phyloP scores from a whole-genome alignment of 2,329 filamentous ascomycete species.

The Arthrobotrys entomopaga region DNA sequence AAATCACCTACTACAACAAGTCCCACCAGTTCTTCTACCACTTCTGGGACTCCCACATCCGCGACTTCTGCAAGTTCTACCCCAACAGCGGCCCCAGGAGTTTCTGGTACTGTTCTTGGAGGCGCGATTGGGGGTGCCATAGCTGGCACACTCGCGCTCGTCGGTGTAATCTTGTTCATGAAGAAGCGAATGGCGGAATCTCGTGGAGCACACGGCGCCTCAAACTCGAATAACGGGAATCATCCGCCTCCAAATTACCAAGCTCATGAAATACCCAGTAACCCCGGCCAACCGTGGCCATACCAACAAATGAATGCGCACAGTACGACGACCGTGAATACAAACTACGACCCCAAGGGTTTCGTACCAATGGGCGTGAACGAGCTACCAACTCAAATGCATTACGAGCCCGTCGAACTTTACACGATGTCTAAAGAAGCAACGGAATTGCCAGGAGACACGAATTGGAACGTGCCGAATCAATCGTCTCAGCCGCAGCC shows the following conservation, averaged over 20 bases:
- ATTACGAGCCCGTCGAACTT: conserved; percentile 42
- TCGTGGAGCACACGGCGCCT: conserved; percentile 21
- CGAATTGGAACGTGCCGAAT: conserved; percentile 22
- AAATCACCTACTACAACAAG: conserved; percentile 14
- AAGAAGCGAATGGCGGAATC: conserved; percentile 38
- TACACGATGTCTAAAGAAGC: conserved; percentile 28
- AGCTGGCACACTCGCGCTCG: conserved; percentile 43
- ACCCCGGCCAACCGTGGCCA: conserved; percentile 34
- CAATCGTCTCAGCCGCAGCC: conserved; percentile 22
- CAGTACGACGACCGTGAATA: conserved; percentile 38
- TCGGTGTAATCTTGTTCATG: conserved; percentile 45
- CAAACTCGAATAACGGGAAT: conserved; percentile 11
- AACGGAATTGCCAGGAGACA: conserved; percentile 34
- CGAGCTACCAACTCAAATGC: conserved; percentile 45
- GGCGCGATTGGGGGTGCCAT: conserved; percentile 43
- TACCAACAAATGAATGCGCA: conserved; percentile 44
- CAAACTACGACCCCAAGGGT: conserved; percentile 33
- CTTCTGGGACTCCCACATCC: conserved; percentile 11
- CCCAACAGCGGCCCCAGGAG: conserved; percentile 6
- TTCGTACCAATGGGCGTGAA: conserved; percentile 20
- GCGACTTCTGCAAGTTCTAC: conserved; percentile 2
- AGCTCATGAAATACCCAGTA: conserved; percentile 1
- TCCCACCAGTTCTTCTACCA: not conserved
- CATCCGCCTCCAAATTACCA: conserved; percentile 8
- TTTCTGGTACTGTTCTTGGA: conserved; percentile 20